A percentile compares a stretch with the other conserved stretches of the same genome.
phyloP scores from a whole-genome alignment of 495 filamentous ascomycete genomes.

The Schizothecium vesticola region DNA sequence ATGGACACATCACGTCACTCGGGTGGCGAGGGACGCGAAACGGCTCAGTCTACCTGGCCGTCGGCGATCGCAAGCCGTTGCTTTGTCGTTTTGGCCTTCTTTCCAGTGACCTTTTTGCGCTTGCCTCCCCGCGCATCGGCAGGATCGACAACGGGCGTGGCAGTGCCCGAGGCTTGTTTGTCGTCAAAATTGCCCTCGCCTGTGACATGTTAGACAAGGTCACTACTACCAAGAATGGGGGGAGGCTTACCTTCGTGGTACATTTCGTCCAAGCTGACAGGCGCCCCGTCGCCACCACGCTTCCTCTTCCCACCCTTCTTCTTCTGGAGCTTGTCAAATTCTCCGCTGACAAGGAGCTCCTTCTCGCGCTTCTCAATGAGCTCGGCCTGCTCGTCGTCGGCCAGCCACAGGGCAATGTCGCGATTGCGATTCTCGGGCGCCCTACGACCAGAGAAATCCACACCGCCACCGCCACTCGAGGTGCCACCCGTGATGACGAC shows the following conservation, averaged over 20 bases:
- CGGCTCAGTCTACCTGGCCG: conserved; percentile 49
- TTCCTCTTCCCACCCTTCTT: conserved; percentile 49
- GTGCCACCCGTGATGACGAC: conserved; percentile 92
- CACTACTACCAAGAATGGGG: neutral
- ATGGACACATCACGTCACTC: neutral
- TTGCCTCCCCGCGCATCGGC: conserved; percentile 45
- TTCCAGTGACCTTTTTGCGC: conserved; percentile 51
- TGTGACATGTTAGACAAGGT: conserved; percentile 32
- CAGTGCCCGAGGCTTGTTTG: conserved; percentile 75
- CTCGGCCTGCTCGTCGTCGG: conserved; percentile 90
- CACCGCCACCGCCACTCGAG: conserved; percentile 48
- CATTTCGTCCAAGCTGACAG: conserved; percentile 88
- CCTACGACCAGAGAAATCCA: conserved; percentile 89
- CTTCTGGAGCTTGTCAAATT: conserved; percentile 65
- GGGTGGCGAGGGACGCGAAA: neutral
- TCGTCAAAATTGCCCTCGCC: conserved; percentile 95
- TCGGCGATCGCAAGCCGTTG: conserved; percentile 84
- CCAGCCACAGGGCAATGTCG: conserved; percentile 95
- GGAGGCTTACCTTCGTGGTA: conserved; percentile 85
- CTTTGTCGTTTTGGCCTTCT: conserved; percentile 89
- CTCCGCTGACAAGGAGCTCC: conserved; percentile 61
- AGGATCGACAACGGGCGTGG: conserved; percentile 65
- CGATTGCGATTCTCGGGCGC: conserved; percentile 82
- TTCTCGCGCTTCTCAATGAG: conserved; percentile 84
- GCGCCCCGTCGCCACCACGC: conserved; percentile 31